Evolutionary conservation across 345 rosid genomes (phyloP), one percentile per base, ranked within the genome.

Genomic region (Salix dunnii): DNA sequence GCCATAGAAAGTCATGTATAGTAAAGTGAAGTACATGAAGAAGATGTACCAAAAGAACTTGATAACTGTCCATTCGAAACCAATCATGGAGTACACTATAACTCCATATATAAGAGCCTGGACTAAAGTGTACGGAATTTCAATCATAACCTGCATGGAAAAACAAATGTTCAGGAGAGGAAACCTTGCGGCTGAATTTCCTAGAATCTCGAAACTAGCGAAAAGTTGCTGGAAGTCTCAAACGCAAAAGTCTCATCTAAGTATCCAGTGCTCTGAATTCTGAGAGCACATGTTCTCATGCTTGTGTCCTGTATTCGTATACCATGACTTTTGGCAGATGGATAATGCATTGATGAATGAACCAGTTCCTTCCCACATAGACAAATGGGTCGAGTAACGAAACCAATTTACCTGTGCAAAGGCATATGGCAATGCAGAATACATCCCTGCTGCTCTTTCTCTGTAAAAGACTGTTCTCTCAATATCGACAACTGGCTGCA

Each of bases 361-460:
- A 60, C 36, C 7, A 76, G 66, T 27, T 51, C 66, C 28, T 23
- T 25, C 21, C 23, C 23, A 53, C 10, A 21, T 20, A 20, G 10
- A 53, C 4, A 7, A 8, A 53, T 20, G 10, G 23, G 23, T 16
- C 1, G 3, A 51, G 10, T 6, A 51, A 51, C 58, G 8, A 53
- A 21, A 21, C 21, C 60, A 58, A 58, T 58, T 58, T 84, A 91
- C 92, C 86, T 89, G 96, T 25, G 82, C 93, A 40, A 89, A 88
- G 31, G 96, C 96, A 73, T 91, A 91, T 25, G 96, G 89, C 73
- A 91, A 49, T 33, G 89, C 90, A n/a, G 93, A 91, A 73, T 91
- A 91, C 91, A 91, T 87, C 70, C 93, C 90, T 8, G 96, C 91
- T 30, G 90, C 91, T 74, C 90, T 87, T 82, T 91, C 93, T 72